Evolutionary conservation across 73 alveolate genomes (phyloP).

Genomic region (Strombidium stylifer): DNA sequence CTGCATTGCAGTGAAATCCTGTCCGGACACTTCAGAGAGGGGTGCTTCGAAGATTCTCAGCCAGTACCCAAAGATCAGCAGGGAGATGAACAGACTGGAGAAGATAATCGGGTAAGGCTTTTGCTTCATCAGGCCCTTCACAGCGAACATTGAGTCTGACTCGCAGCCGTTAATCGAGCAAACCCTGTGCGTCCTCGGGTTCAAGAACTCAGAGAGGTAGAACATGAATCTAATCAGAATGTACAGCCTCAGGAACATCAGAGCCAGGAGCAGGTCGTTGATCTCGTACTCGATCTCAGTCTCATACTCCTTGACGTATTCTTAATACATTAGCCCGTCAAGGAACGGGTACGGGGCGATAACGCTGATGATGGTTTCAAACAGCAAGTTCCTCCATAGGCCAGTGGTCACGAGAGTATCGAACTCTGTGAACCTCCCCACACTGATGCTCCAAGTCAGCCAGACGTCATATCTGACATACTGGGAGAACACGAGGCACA

Average conservation of each 20-base stretch:
- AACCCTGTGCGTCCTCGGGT: conserved; percentile 73
- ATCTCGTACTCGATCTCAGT: conserved; percentile 43
- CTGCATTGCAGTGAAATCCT: conserved; percentile 18
- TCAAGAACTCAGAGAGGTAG: conserved; percentile 55
- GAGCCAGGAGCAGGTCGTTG: conserved; percentile 56
- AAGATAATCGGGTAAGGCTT: conserved; percentile 49
- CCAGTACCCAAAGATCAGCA: conserved; percentile 63
- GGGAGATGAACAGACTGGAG: conserved; percentile 44
- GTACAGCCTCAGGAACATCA: conserved; percentile 43
- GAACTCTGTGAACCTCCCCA: conserved; percentile 40
- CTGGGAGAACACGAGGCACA: conserved; percentile 16
- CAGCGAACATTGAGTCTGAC: conserved; percentile 62
- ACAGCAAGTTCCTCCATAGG: conserved; percentile 23
- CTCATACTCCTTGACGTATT: conserved; percentile 41
- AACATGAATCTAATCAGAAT: conserved; percentile 55
- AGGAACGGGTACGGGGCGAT: conserved; percentile 71
- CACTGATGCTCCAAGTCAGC: conserved; percentile 59
- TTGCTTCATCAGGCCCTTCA: conserved; percentile 68
- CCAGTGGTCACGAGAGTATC: conserved; percentile 55
- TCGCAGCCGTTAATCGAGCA: conserved; percentile 73
- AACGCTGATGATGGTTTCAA: conserved; percentile 49
- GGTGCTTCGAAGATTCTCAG: conserved; percentile 74
- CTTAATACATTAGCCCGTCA: conserved; percentile 22
- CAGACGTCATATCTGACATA: conserved; percentile 52
- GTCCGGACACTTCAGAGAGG: conserved; percentile 16